Percentiles rank a stretch among this genome's conserved stretches.
These are phyloP conservation scores for Coelastrella sp. DNA, from an alignment of 139 green algal species.

Conservation along the genomic window DNA sequence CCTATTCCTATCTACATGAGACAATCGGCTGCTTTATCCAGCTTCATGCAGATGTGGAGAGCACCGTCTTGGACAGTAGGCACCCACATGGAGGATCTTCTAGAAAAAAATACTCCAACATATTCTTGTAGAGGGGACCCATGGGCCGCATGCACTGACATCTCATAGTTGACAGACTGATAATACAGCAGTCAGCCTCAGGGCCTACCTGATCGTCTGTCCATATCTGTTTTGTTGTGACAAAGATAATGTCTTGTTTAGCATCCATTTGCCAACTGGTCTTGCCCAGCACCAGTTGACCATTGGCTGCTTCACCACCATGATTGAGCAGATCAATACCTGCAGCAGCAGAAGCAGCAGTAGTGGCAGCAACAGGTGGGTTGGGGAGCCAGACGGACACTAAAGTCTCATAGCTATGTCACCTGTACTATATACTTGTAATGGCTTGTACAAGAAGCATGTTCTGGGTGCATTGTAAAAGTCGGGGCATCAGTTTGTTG, in stretches of 20 bases:
- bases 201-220: slow-evolving; percentile 46
- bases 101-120: too few species aligned
- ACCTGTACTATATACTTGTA: background rate
- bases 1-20: too few species aligned
- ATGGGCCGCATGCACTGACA: too few species aligned
- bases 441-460: too few species aligned
- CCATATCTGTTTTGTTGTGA: slow-evolving; percentile 31
- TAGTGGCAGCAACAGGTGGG: background rate
- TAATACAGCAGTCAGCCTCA: background rate
- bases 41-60: too few species aligned
- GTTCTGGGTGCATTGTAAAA: too few species aligned
- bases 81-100: too few species aligned
- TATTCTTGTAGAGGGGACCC: too few species aligned
- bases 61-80: too few species aligned
- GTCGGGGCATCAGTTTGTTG: too few species aligned
- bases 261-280: slow-evolving; percentile 34
- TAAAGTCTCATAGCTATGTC: background rate
- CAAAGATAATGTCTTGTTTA: slow-evolving; percentile 38
- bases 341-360: background rate
- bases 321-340: slow-evolving; percentile 56
- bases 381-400: background rate
- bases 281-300: slow-evolving; percentile 34
- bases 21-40: too few species aligned
- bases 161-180: background rate
- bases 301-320: slow-evolving; percentile 40